Conservation (phyloP, 23 red algal genomes). For the Gracilaria caudata region DNA sequence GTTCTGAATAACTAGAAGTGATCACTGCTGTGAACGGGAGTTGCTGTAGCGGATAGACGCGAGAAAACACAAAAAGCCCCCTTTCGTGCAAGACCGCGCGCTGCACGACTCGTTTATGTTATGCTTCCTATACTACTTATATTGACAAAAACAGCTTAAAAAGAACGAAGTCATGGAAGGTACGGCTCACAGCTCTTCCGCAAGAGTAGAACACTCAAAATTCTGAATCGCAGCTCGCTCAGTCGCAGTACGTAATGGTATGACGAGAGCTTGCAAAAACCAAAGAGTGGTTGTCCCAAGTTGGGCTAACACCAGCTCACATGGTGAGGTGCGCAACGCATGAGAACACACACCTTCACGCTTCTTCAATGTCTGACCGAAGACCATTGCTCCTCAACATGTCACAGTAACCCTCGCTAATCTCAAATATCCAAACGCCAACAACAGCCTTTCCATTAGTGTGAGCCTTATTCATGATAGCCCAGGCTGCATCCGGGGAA, state of each 20-base stretch:
- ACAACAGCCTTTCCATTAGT: conserved; percentile 83
- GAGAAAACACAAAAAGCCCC: too few relatives aligned
- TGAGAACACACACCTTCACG: neutral
- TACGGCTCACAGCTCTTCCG: neutral
- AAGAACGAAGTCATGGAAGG: neutral
- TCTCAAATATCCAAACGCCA: conserved; percentile 90
- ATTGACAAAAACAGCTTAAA: conserved; percentile 6
- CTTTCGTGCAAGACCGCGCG: neutral
- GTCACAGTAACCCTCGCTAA: conserved; percentile 86
- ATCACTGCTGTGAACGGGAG: too few relatives aligned
- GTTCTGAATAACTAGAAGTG: too few relatives aligned
- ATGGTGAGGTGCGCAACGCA: neutral
- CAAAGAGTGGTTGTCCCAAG: neutral
- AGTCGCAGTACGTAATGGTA: neutral
- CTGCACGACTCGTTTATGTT: conserved; percentile 9
- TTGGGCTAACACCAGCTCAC: too few relatives aligned
- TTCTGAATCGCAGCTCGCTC: neutral
- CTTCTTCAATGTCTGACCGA: conserved; percentile 80
- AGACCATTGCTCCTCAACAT: conserved; percentile 84
- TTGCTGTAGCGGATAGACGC: too few relatives aligned
- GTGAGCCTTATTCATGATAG: conserved; percentile 87
- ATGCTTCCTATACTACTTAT: conserved; percentile 10
- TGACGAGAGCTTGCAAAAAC: neutral
- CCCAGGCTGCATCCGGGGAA: conserved; percentile 50
- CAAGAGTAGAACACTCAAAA: neutral